These are phyloP conservation scores for Dryas alaskensis DNA, from an alignment of 306 rosid species.

Conservation along the genomic window DNA sequence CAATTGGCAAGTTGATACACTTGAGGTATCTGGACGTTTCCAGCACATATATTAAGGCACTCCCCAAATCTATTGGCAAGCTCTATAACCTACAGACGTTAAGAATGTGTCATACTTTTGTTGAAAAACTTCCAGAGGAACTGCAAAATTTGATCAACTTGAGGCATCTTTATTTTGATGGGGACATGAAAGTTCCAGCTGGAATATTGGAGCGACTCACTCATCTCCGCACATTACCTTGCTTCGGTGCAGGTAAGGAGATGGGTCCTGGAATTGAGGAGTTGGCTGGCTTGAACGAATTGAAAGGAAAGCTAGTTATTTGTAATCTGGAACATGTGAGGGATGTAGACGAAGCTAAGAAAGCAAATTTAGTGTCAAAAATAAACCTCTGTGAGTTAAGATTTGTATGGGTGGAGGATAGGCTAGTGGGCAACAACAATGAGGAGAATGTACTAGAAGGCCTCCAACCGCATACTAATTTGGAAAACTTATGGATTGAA, in stretches of 20 bases:
- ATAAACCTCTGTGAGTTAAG: neutral
- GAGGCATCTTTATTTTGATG: neutral
- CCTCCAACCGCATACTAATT: neutral
- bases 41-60: neutral
- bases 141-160: neutral
- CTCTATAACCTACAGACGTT: slow-evolving; percentile 4
- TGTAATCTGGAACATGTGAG: neutral
- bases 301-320: neutral
- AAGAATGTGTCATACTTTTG: neutral
- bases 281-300: neutral
- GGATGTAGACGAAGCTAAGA: neutral
- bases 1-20: slow-evolving; percentile 14
- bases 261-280: neutral
- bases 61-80: slow-evolving; percentile 17
- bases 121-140: neutral
- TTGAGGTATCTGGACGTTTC: slow-evolving; percentile 18
- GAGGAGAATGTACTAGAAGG: neutral
- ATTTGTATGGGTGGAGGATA: neutral
- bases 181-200: neutral
- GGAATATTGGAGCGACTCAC: neutral
- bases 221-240: neutral
- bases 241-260: neutral
- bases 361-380: neutral
- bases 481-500: neutral
- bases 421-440: neutral